Percentiles rank a stretch among this genome's conserved stretches.
phyloP scores from a whole-genome alignment of 306 rosid genomes.

The Sphenostylis stenocarpa region DNA sequence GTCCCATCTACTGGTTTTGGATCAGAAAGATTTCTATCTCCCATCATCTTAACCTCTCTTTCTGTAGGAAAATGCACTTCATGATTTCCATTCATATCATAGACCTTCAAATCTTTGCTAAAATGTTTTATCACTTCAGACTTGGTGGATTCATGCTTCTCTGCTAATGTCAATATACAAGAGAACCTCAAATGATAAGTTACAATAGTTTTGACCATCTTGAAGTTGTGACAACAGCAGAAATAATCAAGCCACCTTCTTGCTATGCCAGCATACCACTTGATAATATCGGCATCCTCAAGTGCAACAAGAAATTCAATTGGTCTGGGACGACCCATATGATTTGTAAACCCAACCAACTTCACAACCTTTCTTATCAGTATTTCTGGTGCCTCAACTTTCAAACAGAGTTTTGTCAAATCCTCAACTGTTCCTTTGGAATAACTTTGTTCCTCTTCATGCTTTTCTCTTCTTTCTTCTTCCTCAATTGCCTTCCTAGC shows the following conservation, averaged over 20 bases:
- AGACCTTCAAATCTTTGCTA: conserved; percentile 86
- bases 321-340: conserved; percentile 87
- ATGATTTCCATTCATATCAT: conserved; percentile 55
- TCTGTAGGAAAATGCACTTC: conserved; percentile 81
- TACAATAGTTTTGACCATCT: conserved; percentile 74
- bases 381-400: conserved; percentile 81
- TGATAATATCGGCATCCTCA: conserved; percentile 77
- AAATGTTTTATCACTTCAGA: conserved; percentile 70
- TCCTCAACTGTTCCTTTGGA: conserved; percentile 71
- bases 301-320: conserved; percentile 62
- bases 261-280: conserved; percentile 89
- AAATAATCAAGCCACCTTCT: conserved; percentile 88
- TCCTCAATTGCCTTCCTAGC: conserved; percentile 58
- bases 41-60: conserved; percentile 90
- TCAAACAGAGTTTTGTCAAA: conserved; percentile 73
- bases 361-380: conserved; percentile 69
- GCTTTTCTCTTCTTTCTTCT: conserved; percentile 57
- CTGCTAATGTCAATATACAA: conserved; percentile 85
- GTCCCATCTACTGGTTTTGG: conserved; percentile 84
- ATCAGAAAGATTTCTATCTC: conserved; percentile 75
- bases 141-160: conserved; percentile 87
- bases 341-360: conserved; percentile 80
- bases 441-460: conserved; percentile 73
- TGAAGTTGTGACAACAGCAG: conserved; percentile 87
- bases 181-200: conserved; percentile 91